Base-by-base conservation (phyloP, 129 eudicot species). In the Mikania micrantha region DNA sequence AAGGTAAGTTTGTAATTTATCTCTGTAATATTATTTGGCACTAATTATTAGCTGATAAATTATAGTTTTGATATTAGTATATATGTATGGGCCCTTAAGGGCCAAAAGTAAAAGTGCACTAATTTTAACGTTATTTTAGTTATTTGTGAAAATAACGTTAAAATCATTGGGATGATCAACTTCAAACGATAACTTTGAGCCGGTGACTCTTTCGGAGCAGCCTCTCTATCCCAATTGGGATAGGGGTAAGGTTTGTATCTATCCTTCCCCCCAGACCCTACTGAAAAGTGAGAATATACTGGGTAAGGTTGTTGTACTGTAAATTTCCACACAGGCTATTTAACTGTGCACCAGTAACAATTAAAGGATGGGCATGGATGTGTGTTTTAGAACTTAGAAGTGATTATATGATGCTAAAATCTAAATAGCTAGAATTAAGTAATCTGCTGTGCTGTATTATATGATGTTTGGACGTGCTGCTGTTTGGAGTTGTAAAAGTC, bases 1-100 rank as follows among this genome's bases (percentile, higher is more conserved):
- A 79, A 79, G 93, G 99, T 91, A 81, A 71, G 38, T 22, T 63
- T 28, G 16, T 60, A 35, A 32, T 12, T 54, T 20, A 24, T 54
- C 27, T 29, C 17, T 42, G 49, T 13, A n/a, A 42, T 42, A 17
- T 2, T 42, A 42, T 42, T 42, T 4, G 42, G 0, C 11, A 38
- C 42, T 29, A 29, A 29, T 29, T 29, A 29, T 29, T 2, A 2
- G 2, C 4, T 29, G 34, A 29, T 2, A 29, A 2, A 8, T 5
- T 38, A 38, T 38, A 11, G 8, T 38, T 38, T 38, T 38, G 42
- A 38, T 2, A 29, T 2, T 29, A 29, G 2, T 29, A 29, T 29
- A 29, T n/a, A n/a, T n/a, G n/a, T n/a, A n/a, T n/a, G n/a, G n/a
- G n/a, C n/a, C n/a, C n/a, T n/a, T n/a, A n/a, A n/a, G n/a, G n/a